Evolutionary conservation across 768 basidiomycete species (phyloP).

Genomic region (Candolleomyces aberdarensis): DNA sequence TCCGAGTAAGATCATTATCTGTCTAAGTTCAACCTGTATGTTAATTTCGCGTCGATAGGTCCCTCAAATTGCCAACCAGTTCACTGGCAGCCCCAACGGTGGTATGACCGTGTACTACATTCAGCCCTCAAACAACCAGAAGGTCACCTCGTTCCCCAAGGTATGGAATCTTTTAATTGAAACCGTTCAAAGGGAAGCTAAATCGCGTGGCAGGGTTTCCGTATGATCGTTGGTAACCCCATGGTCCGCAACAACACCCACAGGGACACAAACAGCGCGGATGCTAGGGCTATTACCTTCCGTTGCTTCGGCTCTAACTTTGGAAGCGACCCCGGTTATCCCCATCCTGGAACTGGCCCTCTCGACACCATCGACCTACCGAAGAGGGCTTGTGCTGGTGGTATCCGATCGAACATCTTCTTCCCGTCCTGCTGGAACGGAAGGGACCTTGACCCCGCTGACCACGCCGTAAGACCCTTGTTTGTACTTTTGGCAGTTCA

Average conservation of each 20-base stretch:
- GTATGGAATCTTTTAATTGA: background rate
- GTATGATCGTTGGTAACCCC: slow-evolving; percentile 8
- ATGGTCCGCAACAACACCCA: slow-evolving; percentile 1
- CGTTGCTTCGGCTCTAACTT: slow-evolving; percentile 8
- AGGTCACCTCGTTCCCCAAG: slow-evolving; percentile 7
- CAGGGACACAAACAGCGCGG: background rate
- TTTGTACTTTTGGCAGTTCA: background rate
- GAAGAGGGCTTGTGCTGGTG: background rate
- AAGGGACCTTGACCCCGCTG: slow-evolving; percentile 6
- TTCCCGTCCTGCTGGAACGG: slow-evolving; percentile 11
- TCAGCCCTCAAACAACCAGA: slow-evolving; percentile 5
- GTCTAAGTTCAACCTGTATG: background rate
- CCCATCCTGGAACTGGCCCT: slow-evolving; percentile 5
- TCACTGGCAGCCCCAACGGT: slow-evolving; percentile 6
- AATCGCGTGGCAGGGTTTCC: slow-evolving; percentile 2
- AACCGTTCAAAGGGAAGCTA: no score
- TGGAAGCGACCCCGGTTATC: background rate
- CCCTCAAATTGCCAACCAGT: slow-evolving; percentile 8
- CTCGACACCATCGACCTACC: slow-evolving; percentile 7
- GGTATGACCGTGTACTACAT: slow-evolving; percentile 10
- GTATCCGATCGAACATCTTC: slow-evolving; percentile 10
- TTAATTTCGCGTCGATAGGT: background rate
- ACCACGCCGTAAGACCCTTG: slow-evolving; percentile 1
- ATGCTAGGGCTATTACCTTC: slow-evolving; percentile 5
- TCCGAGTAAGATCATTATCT: background rate